Evolutionary conservation across 2,329 filamentous ascomycete genomes (phyloP).

Genomic region (Verticillium longisporum): DNA sequence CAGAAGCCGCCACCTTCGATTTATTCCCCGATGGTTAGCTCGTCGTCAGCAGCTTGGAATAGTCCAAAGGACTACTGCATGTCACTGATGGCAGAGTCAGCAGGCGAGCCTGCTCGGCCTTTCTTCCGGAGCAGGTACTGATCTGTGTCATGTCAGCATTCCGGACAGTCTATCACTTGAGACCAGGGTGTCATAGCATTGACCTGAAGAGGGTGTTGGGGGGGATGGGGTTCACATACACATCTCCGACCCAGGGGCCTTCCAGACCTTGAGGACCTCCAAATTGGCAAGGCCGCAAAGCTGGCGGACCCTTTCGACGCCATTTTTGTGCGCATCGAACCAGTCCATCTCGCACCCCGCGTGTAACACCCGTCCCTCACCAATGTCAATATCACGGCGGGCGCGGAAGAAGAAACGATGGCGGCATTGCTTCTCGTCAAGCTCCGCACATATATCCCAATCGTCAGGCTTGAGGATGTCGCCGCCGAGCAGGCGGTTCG

Average conservation of each 20-base stretch:
- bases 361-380: slow-evolving; percentile 14
- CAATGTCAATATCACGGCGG: slow-evolving; percentile 22
- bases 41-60: neutral
- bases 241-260: slow-evolving; percentile 29
- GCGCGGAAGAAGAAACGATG: slow-evolving; percentile 33
- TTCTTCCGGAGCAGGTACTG: slow-evolving; percentile 29
- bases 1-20: too few relatives aligned
- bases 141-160: slow-evolving; percentile 14
- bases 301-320: slow-evolving; percentile 24
- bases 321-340: slow-evolving; percentile 37
- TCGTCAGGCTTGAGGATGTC: slow-evolving; percentile 27
- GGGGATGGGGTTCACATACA: slow-evolving; percentile 18
- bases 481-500: slow-evolving; percentile 25
- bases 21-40: neutral
- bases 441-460: slow-evolving; percentile 28
- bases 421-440: slow-evolving; percentile 26
- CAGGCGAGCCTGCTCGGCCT: slow-evolving; percentile 18
- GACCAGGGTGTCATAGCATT: too few relatives aligned
- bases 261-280: slow-evolving; percentile 26
- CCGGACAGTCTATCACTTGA: slow-evolving; percentile 12
- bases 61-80: neutral
- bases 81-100: slow-evolving; percentile 24
- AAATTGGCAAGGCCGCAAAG: slow-evolving; percentile 33
- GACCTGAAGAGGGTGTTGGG: neutral
- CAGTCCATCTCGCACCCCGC: slow-evolving; percentile 30